These are phyloP conservation scores for Chrysopogon serrulatus DNA, from an alignment of 176 grass and related monocot species.

Conservation along the genomic window DNA sequence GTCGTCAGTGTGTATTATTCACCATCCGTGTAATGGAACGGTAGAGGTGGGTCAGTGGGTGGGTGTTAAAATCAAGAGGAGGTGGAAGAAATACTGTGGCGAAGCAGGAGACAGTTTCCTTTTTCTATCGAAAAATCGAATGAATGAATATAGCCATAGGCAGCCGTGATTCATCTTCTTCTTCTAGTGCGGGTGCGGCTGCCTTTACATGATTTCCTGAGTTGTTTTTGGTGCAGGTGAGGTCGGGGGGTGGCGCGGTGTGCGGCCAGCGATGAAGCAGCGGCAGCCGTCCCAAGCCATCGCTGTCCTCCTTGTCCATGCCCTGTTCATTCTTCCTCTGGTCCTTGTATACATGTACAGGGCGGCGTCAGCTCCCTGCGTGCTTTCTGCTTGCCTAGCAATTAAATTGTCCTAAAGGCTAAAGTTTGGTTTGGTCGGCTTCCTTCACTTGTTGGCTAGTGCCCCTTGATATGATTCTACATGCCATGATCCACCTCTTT, in stretches of 20 bases:
- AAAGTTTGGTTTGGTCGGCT: not conserved
- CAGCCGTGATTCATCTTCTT: not conserved
- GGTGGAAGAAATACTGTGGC: too few relatives aligned
- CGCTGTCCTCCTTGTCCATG: not conserved
- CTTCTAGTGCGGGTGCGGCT: not conserved
- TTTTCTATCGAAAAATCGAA: not conserved
- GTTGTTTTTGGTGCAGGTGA: not conserved
- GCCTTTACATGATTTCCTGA: not conserved
- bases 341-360: not conserved
- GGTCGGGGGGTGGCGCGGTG: constrained; percentile 8
- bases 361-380: not conserved
- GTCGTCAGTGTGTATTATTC: not conserved
- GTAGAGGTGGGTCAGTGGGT: too few relatives aligned
- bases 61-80: too few relatives aligned
- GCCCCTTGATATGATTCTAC: not conserved
- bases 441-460: not conserved
- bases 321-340: not conserved
- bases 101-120: not conserved
- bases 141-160: too few relatives aligned
- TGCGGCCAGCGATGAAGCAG: constrained; percentile 48
- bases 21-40: not conserved
- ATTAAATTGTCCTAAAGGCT: too few relatives aligned
- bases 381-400: not conserved
- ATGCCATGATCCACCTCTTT: not conserved
- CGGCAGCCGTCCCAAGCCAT: constrained; percentile 32